A percentile compares a stretch with the other conserved stretches of the same genome.
Conservation (phyloP, 495 filamentous ascomycete species). For the Elaphomyces granulatus region DNA sequence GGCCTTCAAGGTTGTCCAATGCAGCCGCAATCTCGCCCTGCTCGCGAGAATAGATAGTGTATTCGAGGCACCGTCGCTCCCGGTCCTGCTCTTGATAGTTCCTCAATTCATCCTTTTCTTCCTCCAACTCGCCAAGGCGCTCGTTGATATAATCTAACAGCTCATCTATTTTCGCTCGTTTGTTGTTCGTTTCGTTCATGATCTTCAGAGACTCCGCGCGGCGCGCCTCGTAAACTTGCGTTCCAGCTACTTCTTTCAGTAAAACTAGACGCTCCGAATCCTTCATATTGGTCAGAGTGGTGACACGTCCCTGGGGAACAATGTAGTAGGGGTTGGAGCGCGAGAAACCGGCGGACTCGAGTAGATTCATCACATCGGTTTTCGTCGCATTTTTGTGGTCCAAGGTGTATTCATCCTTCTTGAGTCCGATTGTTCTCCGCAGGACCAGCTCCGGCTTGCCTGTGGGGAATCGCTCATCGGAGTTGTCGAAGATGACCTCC, state of each 20-base stretch:
- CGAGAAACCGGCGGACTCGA: slow-evolving; percentile 93
- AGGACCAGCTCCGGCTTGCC: slow-evolving; percentile 82
- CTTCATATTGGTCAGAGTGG: slow-evolving; percentile 95
- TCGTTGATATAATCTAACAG: slow-evolving; percentile 80
- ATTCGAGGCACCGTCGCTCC: slow-evolving; percentile 83
- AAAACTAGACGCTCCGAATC: slow-evolving; percentile 77
- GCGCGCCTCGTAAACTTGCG: slow-evolving; percentile 88
- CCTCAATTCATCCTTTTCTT: slow-evolving; percentile 89
- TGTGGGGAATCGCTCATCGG: slow-evolving; percentile 88
- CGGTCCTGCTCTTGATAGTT: slow-evolving; percentile 90
- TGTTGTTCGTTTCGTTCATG: slow-evolving; percentile 92
- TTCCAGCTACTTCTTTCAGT: slow-evolving; percentile 93
- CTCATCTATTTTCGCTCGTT: slow-evolving; percentile 88
- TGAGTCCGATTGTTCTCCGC: slow-evolving; percentile 84
- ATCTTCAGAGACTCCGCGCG: slow-evolving; percentile 85
- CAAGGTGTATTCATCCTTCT: slow-evolving; percentile 97
- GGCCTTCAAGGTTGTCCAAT: slow-evolving; percentile 71
- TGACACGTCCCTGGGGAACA: slow-evolving; percentile 92
- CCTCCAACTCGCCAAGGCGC: slow-evolving; percentile 76
- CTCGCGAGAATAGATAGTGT: slow-evolving; percentile 82
- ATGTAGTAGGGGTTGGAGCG: slow-evolving; percentile 99
- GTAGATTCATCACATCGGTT: slow-evolving; percentile 83
- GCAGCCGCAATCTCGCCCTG: slow-evolving; percentile 62
- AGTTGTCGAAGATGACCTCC: slow-evolving; percentile 98
- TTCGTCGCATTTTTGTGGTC: slow-evolving; percentile 95